Conservation (phyloP, 2,329 filamentous ascomycete genomes). For the Beauveria bassiana region DNA sequence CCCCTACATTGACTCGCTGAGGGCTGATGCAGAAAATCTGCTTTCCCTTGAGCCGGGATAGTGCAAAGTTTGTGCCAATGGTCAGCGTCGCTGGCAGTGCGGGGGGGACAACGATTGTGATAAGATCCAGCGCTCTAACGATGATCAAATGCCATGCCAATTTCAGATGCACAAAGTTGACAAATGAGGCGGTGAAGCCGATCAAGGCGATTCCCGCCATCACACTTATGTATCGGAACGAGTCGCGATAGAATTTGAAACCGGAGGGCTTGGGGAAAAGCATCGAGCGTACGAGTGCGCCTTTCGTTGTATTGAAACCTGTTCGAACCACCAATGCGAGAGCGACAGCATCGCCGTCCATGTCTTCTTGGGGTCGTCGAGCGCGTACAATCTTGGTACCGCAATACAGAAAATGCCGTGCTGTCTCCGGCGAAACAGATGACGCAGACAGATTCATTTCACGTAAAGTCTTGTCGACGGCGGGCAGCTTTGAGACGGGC, state of each 20-base stretch:
- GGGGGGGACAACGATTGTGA: constrained; percentile 95
- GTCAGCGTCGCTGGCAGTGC: constrained; percentile 90
- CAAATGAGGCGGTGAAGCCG: constrained; percentile 82
- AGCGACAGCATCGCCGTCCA: constrained; percentile 80
- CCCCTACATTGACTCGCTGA: constrained; percentile 91
- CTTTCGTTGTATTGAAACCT: constrained; percentile 96
- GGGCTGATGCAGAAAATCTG: constrained; percentile 97
- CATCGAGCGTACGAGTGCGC: constrained; percentile 92
- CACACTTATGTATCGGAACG: constrained; percentile 94
- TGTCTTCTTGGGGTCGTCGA: constrained; percentile 76
- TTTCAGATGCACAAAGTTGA: constrained; percentile 83
- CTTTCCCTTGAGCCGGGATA: constrained; percentile 77
- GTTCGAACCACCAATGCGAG: constrained; percentile 88
- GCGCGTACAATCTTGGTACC: constrained; percentile 94
- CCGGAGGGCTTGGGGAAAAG: constrained; percentile 96
- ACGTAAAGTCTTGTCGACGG: constrained; percentile 70
- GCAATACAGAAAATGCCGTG: constrained; percentile 85
- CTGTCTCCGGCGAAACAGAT: constrained; percentile 73
- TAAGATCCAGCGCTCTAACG: constrained; percentile 84
- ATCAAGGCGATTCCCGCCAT: constrained; percentile 82
- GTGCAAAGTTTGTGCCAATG: constrained; percentile 92
- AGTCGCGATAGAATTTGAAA: constrained; percentile 97
- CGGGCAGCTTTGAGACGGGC: constrained; percentile 85
- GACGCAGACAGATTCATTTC: constrained; percentile 71
- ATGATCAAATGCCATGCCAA: constrained; percentile 87